Conservation (phyloP, 2,329 filamentous ascomycete genomes). For the Trichoderma atrobrunneum region DNA sequence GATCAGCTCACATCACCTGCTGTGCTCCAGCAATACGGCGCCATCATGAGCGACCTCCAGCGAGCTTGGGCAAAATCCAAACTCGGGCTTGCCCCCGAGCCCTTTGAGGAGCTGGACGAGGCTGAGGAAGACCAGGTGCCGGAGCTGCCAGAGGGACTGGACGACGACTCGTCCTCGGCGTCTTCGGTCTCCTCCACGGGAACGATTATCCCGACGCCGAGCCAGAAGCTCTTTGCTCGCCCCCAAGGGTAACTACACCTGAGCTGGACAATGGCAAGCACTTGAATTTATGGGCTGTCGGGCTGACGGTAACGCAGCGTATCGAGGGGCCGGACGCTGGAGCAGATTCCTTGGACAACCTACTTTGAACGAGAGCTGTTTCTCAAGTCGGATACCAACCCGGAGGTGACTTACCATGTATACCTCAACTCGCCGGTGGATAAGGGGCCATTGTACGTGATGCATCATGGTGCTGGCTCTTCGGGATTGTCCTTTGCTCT, state of each 20-base stretch:
- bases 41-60: constrained; percentile 74
- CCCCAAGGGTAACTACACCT: constrained; percentile 57
- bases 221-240: constrained; percentile 69
- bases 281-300: constrained; percentile 11
- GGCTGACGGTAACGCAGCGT: constrained; percentile 39
- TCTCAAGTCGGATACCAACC: constrained; percentile 50
- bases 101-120: constrained; percentile 53
- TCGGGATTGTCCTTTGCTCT: constrained; percentile 90
- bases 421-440: constrained; percentile 81
- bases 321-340: constrained; percentile 52
- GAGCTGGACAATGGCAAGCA: neutral
- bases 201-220: constrained; percentile 79
- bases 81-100: constrained; percentile 54
- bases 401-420: constrained; percentile 68
- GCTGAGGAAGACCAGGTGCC: constrained; percentile 46
- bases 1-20: constrained; percentile 5
- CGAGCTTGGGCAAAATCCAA: constrained; percentile 76
- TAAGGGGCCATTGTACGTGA: constrained; percentile 79
- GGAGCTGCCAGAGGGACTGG: constrained; percentile 45
- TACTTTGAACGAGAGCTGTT: constrained; percentile 89
- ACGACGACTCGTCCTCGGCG: constrained; percentile 74
- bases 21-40: constrained; percentile 3
- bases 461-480: constrained; percentile 92
- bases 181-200: constrained; percentile 90
- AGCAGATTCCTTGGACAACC: constrained; percentile 77